A percentile compares a stretch with the other conserved stretches of the same genome.
These are phyloP conservation scores for Clavaria fumosa DNA, from an alignment of 768 basidiomycete species.

Conservation along the genomic window DNA sequence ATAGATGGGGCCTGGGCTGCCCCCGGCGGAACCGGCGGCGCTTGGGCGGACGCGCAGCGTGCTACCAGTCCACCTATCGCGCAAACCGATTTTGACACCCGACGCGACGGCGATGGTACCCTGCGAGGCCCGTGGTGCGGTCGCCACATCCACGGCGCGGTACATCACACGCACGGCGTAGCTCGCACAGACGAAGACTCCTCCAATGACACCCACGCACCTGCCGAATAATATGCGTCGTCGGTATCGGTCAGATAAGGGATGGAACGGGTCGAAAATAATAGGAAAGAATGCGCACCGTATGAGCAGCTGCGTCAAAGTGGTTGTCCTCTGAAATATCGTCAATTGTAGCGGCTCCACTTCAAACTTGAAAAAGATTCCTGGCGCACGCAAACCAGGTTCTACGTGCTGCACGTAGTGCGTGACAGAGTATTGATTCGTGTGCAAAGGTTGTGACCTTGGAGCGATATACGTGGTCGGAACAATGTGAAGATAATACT, in stretches of 20 bases:
- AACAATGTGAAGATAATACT: constrained; percentile 91
- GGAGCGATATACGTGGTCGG: constrained; percentile 86
- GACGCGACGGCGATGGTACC: constrained; percentile 52
- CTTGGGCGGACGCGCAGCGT: constrained; percentile 54
- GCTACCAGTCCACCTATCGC: constrained; percentile 54
- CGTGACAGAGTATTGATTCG: constrained; percentile 88
- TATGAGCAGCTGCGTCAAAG: constrained; percentile 68
- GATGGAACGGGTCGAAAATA: neutral
- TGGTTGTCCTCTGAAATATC: constrained; percentile 78
- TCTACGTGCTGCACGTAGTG: constrained; percentile 70
- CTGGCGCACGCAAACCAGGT: constrained; percentile 70
- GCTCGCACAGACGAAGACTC: constrained; percentile 74
- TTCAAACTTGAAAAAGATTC: constrained; percentile 98
- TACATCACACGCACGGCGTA: constrained; percentile 55
- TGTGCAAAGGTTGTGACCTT: constrained; percentile 44
- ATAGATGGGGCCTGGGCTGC: constrained; percentile 1
- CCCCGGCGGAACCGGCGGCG: constrained; percentile 6
- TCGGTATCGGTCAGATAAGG: no score
- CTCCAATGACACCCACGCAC: constrained; percentile 86
- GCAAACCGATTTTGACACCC: constrained; percentile 36
- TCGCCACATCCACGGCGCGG: constrained; percentile 52
- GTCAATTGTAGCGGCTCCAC: constrained; percentile 79
- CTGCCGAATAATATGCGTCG: no score
- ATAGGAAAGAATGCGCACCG: constrained; percentile 1
- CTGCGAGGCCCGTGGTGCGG: constrained; percentile 30